These are phyloP conservation scores for Saksenaea oblongispora DNA, from an alignment of 371 early-diverging fungal genomes.

Conservation along the genomic window DNA sequence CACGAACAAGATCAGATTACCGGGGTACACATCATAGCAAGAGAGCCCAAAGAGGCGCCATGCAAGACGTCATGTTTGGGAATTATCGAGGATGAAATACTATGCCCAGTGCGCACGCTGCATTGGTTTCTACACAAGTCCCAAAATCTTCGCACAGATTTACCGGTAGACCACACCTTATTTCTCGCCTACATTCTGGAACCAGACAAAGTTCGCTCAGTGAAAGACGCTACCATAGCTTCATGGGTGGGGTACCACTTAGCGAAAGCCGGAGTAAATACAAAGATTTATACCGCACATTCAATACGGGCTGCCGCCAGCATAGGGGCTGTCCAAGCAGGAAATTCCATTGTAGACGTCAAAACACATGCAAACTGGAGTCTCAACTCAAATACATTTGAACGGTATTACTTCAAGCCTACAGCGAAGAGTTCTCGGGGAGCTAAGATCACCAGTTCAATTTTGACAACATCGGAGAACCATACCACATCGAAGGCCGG, in stretches of 20 bases:
- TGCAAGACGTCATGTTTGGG: not conserved
- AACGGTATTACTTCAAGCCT: slow-evolving; percentile 11
- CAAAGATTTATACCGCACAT: not conserved
- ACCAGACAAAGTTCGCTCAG: not conserved
- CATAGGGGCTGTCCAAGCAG: slow-evolving; percentile 7
- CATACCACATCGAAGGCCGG: too few species aligned
- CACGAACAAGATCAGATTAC: not conserved
- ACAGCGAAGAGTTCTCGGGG: too few species aligned
- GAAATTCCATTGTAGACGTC: not conserved
- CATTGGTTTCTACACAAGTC: not conserved
- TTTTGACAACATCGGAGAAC: too few species aligned
- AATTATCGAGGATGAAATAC: too few species aligned
- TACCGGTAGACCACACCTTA: not conserved
- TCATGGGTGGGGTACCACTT: not conserved
- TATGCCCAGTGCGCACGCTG: not conserved
- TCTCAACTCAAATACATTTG: not conserved
- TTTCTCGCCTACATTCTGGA: not conserved
- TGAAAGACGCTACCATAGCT: not conserved
- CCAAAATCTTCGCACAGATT: not conserved
- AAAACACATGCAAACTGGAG: slow-evolving; percentile 16
- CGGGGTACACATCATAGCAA: not conserved
- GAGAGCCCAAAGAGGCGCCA: not conserved
- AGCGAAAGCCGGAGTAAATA: not conserved
- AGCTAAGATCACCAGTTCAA: too few species aligned
- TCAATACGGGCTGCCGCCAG: not conserved